Evolutionary conservation across 73 alveolate species (phyloP).

Genomic region (Paramecium biaurelia): DNA sequence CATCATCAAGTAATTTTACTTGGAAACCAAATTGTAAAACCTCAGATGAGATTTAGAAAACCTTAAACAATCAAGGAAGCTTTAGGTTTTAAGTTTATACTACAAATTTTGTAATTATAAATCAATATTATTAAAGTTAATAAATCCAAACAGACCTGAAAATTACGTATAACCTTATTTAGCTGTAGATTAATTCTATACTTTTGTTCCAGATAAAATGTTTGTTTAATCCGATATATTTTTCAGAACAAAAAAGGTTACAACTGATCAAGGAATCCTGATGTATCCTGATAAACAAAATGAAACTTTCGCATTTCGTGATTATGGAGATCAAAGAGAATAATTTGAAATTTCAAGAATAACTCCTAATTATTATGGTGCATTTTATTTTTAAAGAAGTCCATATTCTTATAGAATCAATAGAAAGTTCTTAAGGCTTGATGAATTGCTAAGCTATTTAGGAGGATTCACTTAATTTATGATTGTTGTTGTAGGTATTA

Average conservation of each 20-base stretch:
- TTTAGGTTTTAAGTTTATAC: conserved; percentile 23
- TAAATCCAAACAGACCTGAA: background rate
- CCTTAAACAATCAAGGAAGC: background rate
- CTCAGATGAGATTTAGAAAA: background rate
- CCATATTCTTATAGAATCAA: background rate
- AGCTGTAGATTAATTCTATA: background rate
- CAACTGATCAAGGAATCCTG: conserved; percentile 35
- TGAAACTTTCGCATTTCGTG: conserved; percentile 30
- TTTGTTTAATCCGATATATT: conserved; percentile 54
- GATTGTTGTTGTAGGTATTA: conserved; percentile 15
- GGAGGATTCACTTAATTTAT: conserved; percentile 61
- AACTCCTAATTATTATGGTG: background rate
- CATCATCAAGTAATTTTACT: conserved; percentile 8
- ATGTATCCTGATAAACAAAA: background rate
- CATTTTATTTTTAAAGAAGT: conserved; percentile 43
- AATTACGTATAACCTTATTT: background rate
- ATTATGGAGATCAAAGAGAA: conserved; percentile 36
- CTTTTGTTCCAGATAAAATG: conserved; percentile 51
- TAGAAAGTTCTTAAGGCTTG: background rate
- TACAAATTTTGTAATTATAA: conserved; percentile 15
- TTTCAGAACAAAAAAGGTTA: background rate
- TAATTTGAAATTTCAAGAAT: background rate
- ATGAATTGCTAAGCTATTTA: background rate
- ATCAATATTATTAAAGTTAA: background rate
- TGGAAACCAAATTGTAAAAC: conserved; percentile 58